Evolutionary conservation across 441 rosid genomes (phyloP), one percentile per base, ranked within the genome.

Genomic region (Gossypium davidsonii): DNA sequence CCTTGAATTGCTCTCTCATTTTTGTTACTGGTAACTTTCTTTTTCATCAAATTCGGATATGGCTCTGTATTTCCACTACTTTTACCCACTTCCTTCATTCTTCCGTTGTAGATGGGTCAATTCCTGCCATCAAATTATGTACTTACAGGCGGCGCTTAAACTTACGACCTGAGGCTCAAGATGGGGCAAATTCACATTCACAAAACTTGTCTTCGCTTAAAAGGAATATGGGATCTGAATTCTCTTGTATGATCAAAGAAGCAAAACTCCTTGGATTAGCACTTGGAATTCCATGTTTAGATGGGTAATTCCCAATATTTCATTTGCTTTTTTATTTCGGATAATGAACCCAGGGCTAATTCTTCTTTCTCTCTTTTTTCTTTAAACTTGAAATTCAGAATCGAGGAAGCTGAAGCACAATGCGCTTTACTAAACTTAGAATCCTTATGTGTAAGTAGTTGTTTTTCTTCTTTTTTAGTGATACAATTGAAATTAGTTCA

Each of bases 331-430:
- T 7, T 9, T 67, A 67, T 26, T 26, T 67, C 17, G 61, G 46
- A 46, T 15, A 48, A 61, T 68, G 55, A 56, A 68, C n/a, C 23
- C 31, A 31, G 12, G 14, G 17, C 51, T 70, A 18, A 57, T 17
- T 70, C 63, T 49, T 23, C 17, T 25, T 46, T 62, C 25, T 44
- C 72, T 20, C 63, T 70, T 62, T 25, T 7, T 64, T 65, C 53
- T 42, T n/a, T 61, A 61, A 37, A 56, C 72, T 49, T 37, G 10
- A 70, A 65, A 49, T 78, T 77, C 85, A 91, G 97, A 79, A 76
- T 92, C 63, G 99, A 92, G 84, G 99, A 94, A 79, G 98, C 91
- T 76, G 99, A 95, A 80, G 97, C 98, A 0, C 98, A 95, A 52
- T 95, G 98, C 64, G 98, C 98, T 60, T 79, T 89, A 55, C 59